Base-by-base conservation (phyloP, 257 asterid genomes). In the Euphrasia confusa region DNA sequence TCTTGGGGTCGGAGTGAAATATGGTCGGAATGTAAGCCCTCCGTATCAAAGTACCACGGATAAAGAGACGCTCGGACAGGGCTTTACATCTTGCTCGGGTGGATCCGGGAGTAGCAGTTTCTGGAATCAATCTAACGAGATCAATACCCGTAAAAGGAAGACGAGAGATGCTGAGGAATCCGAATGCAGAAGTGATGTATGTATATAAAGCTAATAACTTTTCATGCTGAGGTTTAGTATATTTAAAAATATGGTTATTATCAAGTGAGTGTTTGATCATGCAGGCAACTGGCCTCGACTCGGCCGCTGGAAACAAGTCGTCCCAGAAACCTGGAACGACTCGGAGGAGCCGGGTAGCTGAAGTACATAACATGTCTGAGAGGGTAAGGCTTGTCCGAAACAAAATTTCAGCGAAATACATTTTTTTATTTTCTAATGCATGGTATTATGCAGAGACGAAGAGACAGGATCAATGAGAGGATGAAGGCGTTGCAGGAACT, bases 401-500 rank as follows among this genome's bases (percentile, higher is more conserved):
- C 28, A 26, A 63, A 50, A 15, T 50, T 50, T 14, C 12, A 0
- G 3, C 7, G n/a, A 8, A 40, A 40, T 10, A 0, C 4, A 2
- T 44, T 44, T 2, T 42, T 44, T 44, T 44, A 10, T 11, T 44
- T 10, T 44, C 14, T 44, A 11, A 44, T 11, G 3, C 39, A 33
- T 33, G 39, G 7, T 5, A 24, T 61, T 53, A 0, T 37, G 61
- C 84, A 89, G 97, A 86, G 82, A 73, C 75, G 95, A 52, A 72
- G 97, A 49, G 97, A 89, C 53, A 71, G 94, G 75, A 86, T 89
- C 80, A 89, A 89, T 26, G 95, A 89, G 84, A 86, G 84, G 82
- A 86, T 89, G 95, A 83, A 54, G 81, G 90, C 94, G 21, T 72
- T 89, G 77, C 95, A 86, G 66, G 95, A 86, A 69, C 97, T 89